Percentiles rank a stretch among this genome's conserved stretches.
Evolutionary conservation across 768 basidiomycete genomes (phyloP).

Genomic region (Kwoniella sp.): DNA sequence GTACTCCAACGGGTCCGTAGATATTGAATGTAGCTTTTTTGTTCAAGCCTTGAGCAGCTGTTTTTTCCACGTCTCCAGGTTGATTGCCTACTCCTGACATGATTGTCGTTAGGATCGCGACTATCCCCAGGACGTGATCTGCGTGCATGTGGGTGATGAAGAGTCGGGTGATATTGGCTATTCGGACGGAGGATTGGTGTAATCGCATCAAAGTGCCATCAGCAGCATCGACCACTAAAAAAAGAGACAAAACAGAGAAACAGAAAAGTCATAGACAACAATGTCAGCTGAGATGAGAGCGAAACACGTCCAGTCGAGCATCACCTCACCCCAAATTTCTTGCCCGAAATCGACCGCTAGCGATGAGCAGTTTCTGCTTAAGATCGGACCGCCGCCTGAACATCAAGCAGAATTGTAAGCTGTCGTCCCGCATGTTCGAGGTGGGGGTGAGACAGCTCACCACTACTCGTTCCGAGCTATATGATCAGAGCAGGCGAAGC

Average conservation of each 20-base stretch:
- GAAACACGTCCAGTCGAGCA: neutral
- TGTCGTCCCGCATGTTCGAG: too few species aligned
- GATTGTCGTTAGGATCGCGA: slow-evolving; percentile 46
- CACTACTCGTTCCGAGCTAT: slow-evolving; percentile 53
- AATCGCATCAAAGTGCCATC: slow-evolving; percentile 49
- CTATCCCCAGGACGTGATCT: slow-evolving; percentile 51
- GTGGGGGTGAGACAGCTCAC: slow-evolving; percentile 11
- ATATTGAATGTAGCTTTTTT: slow-evolving; percentile 48
- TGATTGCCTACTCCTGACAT: slow-evolving; percentile 44
- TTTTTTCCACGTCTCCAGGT: slow-evolving; percentile 28
- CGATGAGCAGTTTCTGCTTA: slow-evolving; percentile 52
- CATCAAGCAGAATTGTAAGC: neutral
- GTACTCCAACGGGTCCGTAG: slow-evolving; percentile 49
- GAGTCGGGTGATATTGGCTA: slow-evolving; percentile 49
- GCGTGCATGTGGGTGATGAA: slow-evolving; percentile 56
- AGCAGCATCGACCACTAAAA: slow-evolving; percentile 53
- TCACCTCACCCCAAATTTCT: slow-evolving; percentile 49
- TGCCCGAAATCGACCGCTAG: slow-evolving; percentile 50
- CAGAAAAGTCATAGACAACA: too few species aligned
- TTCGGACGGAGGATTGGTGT: slow-evolving; percentile 45
- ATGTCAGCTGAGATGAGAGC: neutral
- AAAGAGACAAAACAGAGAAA: neutral
- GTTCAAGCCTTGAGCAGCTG: slow-evolving; percentile 29
- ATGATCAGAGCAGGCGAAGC: too few species aligned
- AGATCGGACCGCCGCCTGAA: slow-evolving; percentile 51